Evolutionary conservation across 306 rosid species (phyloP).

Genomic region (Quercus mongolica): DNA sequence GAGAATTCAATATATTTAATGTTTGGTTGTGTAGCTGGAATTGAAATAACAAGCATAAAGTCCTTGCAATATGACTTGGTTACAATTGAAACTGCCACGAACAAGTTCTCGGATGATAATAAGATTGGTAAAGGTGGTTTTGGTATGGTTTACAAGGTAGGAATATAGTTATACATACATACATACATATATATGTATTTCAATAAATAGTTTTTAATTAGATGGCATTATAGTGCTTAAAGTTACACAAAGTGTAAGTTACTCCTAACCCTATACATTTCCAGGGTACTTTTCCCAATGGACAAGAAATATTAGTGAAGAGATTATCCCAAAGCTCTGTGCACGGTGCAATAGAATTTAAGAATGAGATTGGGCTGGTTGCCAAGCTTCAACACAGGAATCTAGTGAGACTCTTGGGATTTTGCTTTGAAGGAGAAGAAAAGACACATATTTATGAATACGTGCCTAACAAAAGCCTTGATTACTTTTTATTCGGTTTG

Average conservation of each 20-base stretch:
- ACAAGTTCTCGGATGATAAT: constrained; percentile 35
- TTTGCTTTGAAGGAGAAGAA: constrained; percentile 26
- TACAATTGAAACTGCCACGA: constrained; percentile 40
- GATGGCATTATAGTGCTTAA: no score
- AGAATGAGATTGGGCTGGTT: background rate
- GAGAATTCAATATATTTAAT: background rate
- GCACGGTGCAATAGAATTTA: constrained; percentile 33
- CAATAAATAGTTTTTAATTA: no score
- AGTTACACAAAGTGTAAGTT: no score
- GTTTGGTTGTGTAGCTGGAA: constrained; percentile 18
- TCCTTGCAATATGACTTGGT: constrained; percentile 15
- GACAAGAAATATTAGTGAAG: constrained; percentile 64
- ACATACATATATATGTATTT: no score
- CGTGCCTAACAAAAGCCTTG: background rate
- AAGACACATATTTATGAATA: constrained; percentile 26
- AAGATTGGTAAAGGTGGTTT: constrained; percentile 57
- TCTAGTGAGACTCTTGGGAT: constrained; percentile 33
- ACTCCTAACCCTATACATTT: background rate
- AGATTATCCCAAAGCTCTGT: constrained; percentile 35
- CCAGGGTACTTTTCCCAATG: constrained; percentile 50
- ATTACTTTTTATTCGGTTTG: constrained; percentile 24
- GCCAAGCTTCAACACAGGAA: constrained; percentile 33
- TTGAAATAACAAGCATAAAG: constrained; percentile 22
- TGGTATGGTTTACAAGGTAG: constrained; percentile 53
- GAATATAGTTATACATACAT: background rate